These are phyloP conservation scores for Colletotrichum nymphaeae DNA, from an alignment of 2,329 filamentous ascomycete species.

Conservation along the genomic window DNA sequence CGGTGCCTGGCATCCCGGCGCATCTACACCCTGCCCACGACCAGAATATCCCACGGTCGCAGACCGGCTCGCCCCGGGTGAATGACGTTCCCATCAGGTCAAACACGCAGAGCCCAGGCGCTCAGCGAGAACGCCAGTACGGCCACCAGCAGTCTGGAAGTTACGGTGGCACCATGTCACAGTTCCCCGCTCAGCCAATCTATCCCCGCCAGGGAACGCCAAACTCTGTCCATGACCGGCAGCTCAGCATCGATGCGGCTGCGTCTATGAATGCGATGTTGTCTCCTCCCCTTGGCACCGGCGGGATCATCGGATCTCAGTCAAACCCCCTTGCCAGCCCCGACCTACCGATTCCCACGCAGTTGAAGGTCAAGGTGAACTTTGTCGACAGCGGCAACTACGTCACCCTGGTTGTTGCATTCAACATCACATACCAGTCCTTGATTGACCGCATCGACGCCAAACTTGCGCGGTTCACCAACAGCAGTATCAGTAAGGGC, in stretches of 20 bases:
- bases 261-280: constrained; percentile 47
- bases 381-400: constrained; percentile 83
- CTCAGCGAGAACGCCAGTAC: constrained; percentile 68
- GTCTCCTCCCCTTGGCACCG: constrained; percentile 58
- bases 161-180: constrained; percentile 63
- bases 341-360: constrained; percentile 71
- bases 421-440: constrained; percentile 94
- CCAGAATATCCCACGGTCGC: constrained; percentile 77
- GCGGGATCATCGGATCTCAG: constrained; percentile 38
- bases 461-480: constrained; percentile 89
- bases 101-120: constrained; percentile 77
- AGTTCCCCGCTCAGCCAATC: constrained; percentile 67
- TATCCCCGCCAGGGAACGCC: constrained; percentile 60
- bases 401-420: constrained; percentile 94
- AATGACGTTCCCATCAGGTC: constrained; percentile 74
- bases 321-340: constrained; percentile 51
- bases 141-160: constrained; percentile 58
- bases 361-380: constrained; percentile 96
- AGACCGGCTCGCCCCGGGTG: constrained; percentile 81
- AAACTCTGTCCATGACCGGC: constrained; percentile 50
- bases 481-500: constrained; percentile 83
- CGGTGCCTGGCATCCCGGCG: constrained; percentile 80
- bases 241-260: constrained; percentile 52
- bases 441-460: constrained; percentile 96
- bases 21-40: constrained; percentile 74